Conservation (phyloP, 345 rosid species). For the Combretum micranthum region DNA sequence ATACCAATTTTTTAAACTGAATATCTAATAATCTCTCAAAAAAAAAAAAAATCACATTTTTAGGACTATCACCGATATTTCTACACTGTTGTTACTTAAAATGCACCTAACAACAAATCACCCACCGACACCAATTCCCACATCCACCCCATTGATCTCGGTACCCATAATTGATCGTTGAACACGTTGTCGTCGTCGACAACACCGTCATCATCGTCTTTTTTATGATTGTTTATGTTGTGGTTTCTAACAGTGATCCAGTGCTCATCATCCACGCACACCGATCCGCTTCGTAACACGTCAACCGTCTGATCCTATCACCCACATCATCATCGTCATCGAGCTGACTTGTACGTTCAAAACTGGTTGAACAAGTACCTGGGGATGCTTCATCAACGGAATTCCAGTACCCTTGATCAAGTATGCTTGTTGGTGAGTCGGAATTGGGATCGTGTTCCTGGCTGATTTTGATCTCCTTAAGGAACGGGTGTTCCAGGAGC, state of each 20-base stretch:
- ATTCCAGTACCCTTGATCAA: slow-evolving; percentile 57
- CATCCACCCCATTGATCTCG: no score
- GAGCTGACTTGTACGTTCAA: slow-evolving; percentile 3
- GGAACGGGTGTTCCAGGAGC: slow-evolving; percentile 43
- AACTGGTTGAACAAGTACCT: slow-evolving; percentile 16
- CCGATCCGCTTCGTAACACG: slow-evolving; percentile 11
- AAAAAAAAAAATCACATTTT: no score
- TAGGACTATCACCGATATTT: no score
- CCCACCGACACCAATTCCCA: no score
- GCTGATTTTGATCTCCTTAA: slow-evolving; percentile 17
- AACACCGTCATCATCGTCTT: no score
- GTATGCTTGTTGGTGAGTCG: slow-evolving; percentile 67
- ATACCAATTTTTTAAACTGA: no score
- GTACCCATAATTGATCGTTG: no score
- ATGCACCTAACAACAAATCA: no score
- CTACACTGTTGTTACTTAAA: no score
- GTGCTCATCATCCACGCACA: slow-evolving; percentile 38
- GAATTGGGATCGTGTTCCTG: slow-evolving; percentile 27
- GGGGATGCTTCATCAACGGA: slow-evolving; percentile 32
- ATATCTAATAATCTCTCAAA: no score
- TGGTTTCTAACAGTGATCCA: slow-evolving; percentile 46
- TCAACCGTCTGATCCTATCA: slow-evolving; percentile 48
- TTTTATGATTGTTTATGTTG: no score
- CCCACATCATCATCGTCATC: slow-evolving; percentile 11
- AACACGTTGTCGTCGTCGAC: not conserved